Base-by-base conservation (phyloP, 257 asterid species). In the Coffea canephora region DNA sequence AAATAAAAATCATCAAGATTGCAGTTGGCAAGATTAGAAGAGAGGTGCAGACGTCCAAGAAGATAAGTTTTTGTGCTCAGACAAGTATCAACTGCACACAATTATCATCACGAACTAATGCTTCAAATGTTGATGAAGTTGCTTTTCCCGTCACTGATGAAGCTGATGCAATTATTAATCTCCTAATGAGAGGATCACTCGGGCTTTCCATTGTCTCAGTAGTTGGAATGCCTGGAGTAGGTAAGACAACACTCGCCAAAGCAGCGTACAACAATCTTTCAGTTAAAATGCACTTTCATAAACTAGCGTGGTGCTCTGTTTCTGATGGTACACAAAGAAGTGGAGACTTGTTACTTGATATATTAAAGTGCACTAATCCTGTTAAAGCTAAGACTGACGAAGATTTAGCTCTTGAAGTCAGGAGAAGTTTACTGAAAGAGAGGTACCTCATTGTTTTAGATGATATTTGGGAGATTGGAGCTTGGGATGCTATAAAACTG, bases 211-310 rank as follows among this genome's bases (percentile, higher is more conserved):
- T 82, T 66, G 45, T 82, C 72, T 66, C 82, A 21, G 73, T 82
- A 16, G 31, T 59, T 18, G 85, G 85, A 1, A 55, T 65, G 82
- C 64, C 75, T 8, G 82, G 85, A 18, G 12, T 77, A 6, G 85
- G 82, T n/a, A 82, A 82, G 69, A 82, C 79, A 7, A 82, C 85
- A 23, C 48, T 82, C 5, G 82, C 82, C 25, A 82, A 9, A 69
- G 57, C 43, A 72, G 75, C 74, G 8, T 82, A 64, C 8, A 74
- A 45, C 25, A 39, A 67, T 55, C 72, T 69, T 59, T 36, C 23
- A 23, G 27, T 73, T 55, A 39, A 39, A 49, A 16, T 45, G n/a
- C 43, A 3, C 7, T 82, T 82, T 64, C 34, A 46, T 45, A 50
- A 9, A 36, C 50, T 36, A 12, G 79, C 78, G 9, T 46, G 49